phyloP scores from a whole-genome alignment of 2,329 filamentous ascomycete genomes.

The Coniella vitis region DNA sequence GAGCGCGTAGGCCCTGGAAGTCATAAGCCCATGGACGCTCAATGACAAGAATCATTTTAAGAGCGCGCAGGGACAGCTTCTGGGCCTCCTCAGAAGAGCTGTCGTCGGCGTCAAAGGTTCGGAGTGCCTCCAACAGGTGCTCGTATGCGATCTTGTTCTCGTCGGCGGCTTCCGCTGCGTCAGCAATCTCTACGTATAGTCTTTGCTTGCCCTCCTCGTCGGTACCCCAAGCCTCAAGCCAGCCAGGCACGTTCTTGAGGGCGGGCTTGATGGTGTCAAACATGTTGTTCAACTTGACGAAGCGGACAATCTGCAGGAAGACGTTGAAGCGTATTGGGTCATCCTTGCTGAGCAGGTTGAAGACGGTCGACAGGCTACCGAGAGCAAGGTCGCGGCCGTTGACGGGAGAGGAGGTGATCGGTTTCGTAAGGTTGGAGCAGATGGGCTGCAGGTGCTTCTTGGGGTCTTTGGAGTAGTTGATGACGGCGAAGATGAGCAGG shows the following conservation, averaged over 20 bases:
- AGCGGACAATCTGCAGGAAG: slow-evolving; percentile 78
- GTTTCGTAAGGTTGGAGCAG: slow-evolving; percentile 83
- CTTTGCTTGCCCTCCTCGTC: slow-evolving; percentile 77
- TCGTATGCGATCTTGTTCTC: slow-evolving; percentile 64
- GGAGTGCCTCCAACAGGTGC: slow-evolving; percentile 57
- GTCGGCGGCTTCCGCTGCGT: slow-evolving; percentile 70
- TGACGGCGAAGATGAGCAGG: slow-evolving; percentile 86
- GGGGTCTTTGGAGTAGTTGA: slow-evolving; percentile 70
- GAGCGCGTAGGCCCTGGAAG: slow-evolving; percentile 75
- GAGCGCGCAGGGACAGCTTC: slow-evolving; percentile 50
- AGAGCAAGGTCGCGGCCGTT: slow-evolving; percentile 83
- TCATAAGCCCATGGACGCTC: slow-evolving; percentile 48
- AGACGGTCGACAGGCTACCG: slow-evolving; percentile 86
- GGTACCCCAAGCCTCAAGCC: slow-evolving; percentile 78
- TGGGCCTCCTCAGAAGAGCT: slow-evolving; percentile 54
- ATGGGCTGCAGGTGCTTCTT: slow-evolving; percentile 82
- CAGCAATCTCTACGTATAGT: slow-evolving; percentile 75
- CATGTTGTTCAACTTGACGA: slow-evolving; percentile 67
- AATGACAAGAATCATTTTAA: slow-evolving; percentile 47
- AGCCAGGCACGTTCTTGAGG: slow-evolving; percentile 72
- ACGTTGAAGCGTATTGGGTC: slow-evolving; percentile 84
- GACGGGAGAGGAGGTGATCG: slow-evolving; percentile 75
- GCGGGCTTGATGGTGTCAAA: slow-evolving; percentile 82
- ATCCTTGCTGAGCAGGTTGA: slow-evolving; percentile 79
- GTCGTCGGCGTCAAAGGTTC: slow-evolving; percentile 51